phyloP scores from a whole-genome alignment of 1,139 yeast genomes.

The Williopsis jadinii region DNA sequence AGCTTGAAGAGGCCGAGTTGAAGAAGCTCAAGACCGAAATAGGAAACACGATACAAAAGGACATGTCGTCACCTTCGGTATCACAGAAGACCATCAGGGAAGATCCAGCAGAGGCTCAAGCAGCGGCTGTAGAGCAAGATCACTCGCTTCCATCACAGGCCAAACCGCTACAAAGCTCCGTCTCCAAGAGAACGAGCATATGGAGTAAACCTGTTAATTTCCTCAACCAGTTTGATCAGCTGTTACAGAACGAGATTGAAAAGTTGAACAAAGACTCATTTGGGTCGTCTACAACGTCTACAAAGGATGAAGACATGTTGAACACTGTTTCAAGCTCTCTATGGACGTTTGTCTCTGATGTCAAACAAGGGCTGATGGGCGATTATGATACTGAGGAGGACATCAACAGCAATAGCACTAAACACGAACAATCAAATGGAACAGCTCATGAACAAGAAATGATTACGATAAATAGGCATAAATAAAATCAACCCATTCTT shows the following conservation, averaged over 20 bases:
- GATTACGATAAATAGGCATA: conserved; percentile 11
- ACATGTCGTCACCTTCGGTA: conserved; percentile 19
- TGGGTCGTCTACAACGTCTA: conserved; percentile 4
- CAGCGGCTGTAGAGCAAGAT: conserved; percentile 8
- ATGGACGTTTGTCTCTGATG: conserved; percentile 34
- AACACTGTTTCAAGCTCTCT: conserved; percentile 26
- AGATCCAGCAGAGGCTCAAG: not conserved
- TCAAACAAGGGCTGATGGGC: conserved; percentile 31
- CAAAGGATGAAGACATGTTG: conserved; percentile 12
- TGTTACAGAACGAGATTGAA: conserved; percentile 62
- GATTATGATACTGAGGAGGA: conserved; percentile 17
- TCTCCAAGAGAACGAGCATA: conserved; percentile 22
- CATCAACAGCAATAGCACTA: not conserved
- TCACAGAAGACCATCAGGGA: not conserved
- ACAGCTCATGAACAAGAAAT: conserved; percentile 16
- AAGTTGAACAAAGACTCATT: conserved; percentile 29
- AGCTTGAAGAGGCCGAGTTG: conserved; percentile 28
- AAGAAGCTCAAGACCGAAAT: conserved; percentile 38
- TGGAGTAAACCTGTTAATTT: conserved; percentile 52
- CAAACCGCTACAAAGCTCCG: conserved; percentile 1
- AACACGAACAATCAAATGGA: not conserved
- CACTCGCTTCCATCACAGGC: not conserved
- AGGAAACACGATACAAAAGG: conserved; percentile 33
- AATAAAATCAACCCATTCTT: not conserved
- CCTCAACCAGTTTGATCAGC: conserved; percentile 61